These are phyloP conservation scores for Abrus precatorius DNA, from an alignment of 306 rosid genomes.

Conservation along the genomic window DNA sequence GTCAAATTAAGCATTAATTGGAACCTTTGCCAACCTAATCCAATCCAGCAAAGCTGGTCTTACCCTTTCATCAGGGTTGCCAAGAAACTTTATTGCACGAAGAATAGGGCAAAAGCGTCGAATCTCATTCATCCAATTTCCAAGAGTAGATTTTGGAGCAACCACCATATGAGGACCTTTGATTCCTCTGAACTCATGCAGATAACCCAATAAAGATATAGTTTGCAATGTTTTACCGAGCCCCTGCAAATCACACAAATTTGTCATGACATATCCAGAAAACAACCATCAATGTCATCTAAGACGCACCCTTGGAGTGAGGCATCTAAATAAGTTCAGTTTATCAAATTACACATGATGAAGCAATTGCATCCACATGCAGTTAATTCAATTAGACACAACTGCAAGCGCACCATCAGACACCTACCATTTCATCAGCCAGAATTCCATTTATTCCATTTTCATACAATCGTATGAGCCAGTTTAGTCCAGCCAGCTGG, in stretches of 20 bases:
- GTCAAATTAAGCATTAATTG: conserved; percentile 2
- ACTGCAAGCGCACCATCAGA: conserved; percentile 33
- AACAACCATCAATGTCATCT: neutral
- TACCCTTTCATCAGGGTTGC: conserved; percentile 98
- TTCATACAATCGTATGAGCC: conserved; percentile 95
- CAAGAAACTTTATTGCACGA: conserved; percentile 95
- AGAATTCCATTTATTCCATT: conserved; percentile 99
- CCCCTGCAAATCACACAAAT: conserved; percentile 68
- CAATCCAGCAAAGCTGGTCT: conserved; percentile 41
- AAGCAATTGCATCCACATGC: conserved; percentile 19
- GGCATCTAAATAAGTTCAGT: conserved; percentile 20
- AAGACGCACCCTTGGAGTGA: neutral
- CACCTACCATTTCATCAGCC: conserved; percentile 96
- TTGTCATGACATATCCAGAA: conserved; percentile 25
- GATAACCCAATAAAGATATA: conserved; percentile 91
- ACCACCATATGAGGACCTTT: conserved; percentile 99
- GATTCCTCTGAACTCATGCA: conserved; percentile 94
- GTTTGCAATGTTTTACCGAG: conserved; percentile 99
- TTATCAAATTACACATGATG: conserved; percentile 23
- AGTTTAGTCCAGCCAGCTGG: conserved; percentile 96
- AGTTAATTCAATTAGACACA: conserved; percentile 26
- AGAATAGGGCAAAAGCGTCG: conserved; percentile 91
- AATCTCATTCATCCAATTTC: conserved; percentile 99
- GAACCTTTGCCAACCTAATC: conserved; percentile 2
- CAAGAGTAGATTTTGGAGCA: conserved; percentile 99